Evolutionary conservation across 164 flowering plant genomes (phyloP), one percentile per base, ranked within the genome.

Genomic region (Sextonia rubra): DNA sequence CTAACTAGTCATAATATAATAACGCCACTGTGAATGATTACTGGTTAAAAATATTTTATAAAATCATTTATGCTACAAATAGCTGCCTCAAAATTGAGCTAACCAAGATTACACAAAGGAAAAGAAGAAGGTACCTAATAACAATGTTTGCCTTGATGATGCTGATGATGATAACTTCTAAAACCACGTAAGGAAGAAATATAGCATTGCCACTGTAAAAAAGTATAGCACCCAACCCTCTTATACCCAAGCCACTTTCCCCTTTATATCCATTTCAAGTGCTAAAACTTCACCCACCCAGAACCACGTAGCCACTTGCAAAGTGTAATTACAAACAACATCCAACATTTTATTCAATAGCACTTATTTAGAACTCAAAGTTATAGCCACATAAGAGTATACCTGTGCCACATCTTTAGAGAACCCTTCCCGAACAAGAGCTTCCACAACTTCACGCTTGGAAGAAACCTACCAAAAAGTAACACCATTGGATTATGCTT

Each of bases 331-430:
- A n/a, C n/a, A n/a, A n/a, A n/a, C n/a, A n/a, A n/a, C n/a, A n/a
- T n/a, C n/a, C n/a, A n/a, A n/a, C n/a, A n/a, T n/a, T n/a, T 5
- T 8, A 37, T 37, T 7, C 44, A 5, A 37, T 37, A 37, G 44
- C 44, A 37, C 44, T 37, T 37, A 37, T 37, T 37, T 37, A 37
- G 44, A 37, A 37, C 8, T 37, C 6, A 9, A 37, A 37, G 20
- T 12, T 44, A 66, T 22, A n/a, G 37, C 29, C 26, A 24, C 6
- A 11, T 23, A 25, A 14, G 25, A 44, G 25, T n/a, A 55, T 83
- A 92, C 99, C 98, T 88, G 97, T 64, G 99, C 96, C 52, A 95
- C 96, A 81, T 90, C 98, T 69, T 80, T 87, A 12, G 99, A 92
- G 76, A 91, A 92, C 18, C 97, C 97, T 72, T 85, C 83, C 75